Evolutionary conservation across 176 grass and related monocot genomes (phyloP), one percentile per base, ranked within the genome.

Genomic region (Cocos nucifera): DNA sequence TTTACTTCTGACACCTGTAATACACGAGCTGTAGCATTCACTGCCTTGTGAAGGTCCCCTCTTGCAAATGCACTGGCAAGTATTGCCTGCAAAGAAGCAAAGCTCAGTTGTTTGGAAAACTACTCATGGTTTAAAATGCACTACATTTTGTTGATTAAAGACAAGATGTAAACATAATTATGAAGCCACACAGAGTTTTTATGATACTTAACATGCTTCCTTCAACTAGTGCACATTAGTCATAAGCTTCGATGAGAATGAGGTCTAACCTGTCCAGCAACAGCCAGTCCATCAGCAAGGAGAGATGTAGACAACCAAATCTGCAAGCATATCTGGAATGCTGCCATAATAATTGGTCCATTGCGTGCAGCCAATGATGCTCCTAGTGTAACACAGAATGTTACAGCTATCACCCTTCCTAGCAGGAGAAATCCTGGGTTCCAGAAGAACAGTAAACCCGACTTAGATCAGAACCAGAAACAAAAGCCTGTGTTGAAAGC

Each of bases 281-380:
- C 93, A 61, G 94, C 94, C 56, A 98, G 35, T 53, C 94, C 94
- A 19, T 98, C 94, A 3, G 94, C 88, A 17, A 98, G 94, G 67
- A 98, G 94, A 21, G 94, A 98, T 3, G 87, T 89, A 4, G 94
- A 79, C 0, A 98, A 73, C 94, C 94, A 98, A 76, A 98, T 79
- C 53, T 98, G 94, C 35, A 86, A 83, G 70, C 88, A 93, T 26
- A 98, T 86, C 62, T 98, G 94, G 72, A 98, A 98, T 32, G 79
- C 94, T 22, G 88, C 94, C 94, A 98, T 98, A 56, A 67, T 59
- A 17, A 73, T 85, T 3, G 94, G 49, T 15, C 94, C 94, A 49
- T 83, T 62, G 22, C 75, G 88, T 58, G 94, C 94, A 21, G 94
- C 94, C 74, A 98, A 71, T 0, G 94, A 98, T 49, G 94, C 80